Evolutionary conservation across 192 early-diverging fungal genomes (phyloP).

Genomic region (Gonapodya prolifera): DNA sequence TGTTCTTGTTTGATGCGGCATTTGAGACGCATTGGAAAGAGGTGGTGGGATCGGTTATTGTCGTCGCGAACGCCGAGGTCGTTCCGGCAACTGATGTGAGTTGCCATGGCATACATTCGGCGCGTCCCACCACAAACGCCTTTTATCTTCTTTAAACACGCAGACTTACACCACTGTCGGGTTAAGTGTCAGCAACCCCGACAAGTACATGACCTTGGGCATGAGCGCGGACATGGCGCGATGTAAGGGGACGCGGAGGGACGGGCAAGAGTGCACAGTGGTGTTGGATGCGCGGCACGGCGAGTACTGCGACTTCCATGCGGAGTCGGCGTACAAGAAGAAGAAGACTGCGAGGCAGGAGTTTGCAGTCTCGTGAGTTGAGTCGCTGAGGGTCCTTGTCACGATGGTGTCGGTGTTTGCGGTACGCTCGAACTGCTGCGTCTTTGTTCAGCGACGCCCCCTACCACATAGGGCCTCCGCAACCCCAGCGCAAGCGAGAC

Average conservation of each 20-base stretch:
- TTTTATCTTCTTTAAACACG: no score
- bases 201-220: constrained; percentile 25
- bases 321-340: background rate
- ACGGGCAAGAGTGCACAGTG: background rate
- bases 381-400: background rate
- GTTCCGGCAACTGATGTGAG: constrained; percentile 19
- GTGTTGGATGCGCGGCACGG: background rate
- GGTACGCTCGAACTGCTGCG: background rate
- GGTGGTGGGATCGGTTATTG: constrained; percentile 18
- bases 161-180: constrained; percentile 16
- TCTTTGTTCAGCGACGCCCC: background rate
- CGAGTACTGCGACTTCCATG: background rate
- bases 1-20: constrained; percentile 18
- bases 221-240: constrained; percentile 12
- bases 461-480: background rate
- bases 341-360: background rate
- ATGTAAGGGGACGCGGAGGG: constrained; percentile 12
- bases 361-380: background rate
- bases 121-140: no score
- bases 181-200: constrained; percentile 16
- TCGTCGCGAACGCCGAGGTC: constrained; percentile 21
- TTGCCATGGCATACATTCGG: no score
- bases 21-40: constrained; percentile 10
- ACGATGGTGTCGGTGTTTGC: background rate
- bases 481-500: background rate